Evolutionary conservation across 2,329 filamentous ascomycete species (phyloP).

Genomic region (Annulohypoxylon truncatum): DNA sequence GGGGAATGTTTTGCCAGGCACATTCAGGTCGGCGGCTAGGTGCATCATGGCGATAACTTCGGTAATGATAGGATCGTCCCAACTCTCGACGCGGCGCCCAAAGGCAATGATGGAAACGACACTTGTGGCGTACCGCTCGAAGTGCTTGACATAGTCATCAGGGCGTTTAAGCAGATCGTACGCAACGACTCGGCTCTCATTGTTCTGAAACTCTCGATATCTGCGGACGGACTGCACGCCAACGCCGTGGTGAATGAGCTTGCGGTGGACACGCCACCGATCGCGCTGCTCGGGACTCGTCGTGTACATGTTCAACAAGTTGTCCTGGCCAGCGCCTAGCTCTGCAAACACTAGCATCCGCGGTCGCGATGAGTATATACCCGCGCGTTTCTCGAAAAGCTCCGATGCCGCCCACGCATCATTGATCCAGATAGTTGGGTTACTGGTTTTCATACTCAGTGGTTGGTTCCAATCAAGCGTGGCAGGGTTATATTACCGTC

Average conservation of each 20-base stretch:
- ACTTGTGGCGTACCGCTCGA: conserved; percentile 65
- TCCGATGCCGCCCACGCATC: conserved; percentile 63
- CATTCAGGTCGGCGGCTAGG: conserved; percentile 66
- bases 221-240: conserved; percentile 66
- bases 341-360: conserved; percentile 62
- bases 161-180: conserved; percentile 59
- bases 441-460: conserved; percentile 41
- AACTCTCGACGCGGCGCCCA: conserved; percentile 62
- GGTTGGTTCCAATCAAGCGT: not conserved
- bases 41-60: conserved; percentile 70
- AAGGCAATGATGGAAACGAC: conserved; percentile 68
- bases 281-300: conserved; percentile 54
- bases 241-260: conserved; percentile 64
- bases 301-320: conserved; percentile 59
- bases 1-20: conserved; percentile 64
- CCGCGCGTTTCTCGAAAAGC: conserved; percentile 64
- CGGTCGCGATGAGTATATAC: conserved; percentile 63
- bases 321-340: conserved; percentile 58
- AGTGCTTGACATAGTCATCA: conserved; percentile 62
- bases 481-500: conserved; percentile 50
- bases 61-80: conserved; percentile 67
- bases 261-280: conserved; percentile 59
- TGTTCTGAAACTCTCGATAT: conserved; percentile 66
- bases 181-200: conserved; percentile 67
- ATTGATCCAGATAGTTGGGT: conserved; percentile 61